These are phyloP conservation scores for Alternaria panax DNA, from an alignment of 2,329 filamentous ascomycete genomes.

Conservation along the genomic window DNA sequence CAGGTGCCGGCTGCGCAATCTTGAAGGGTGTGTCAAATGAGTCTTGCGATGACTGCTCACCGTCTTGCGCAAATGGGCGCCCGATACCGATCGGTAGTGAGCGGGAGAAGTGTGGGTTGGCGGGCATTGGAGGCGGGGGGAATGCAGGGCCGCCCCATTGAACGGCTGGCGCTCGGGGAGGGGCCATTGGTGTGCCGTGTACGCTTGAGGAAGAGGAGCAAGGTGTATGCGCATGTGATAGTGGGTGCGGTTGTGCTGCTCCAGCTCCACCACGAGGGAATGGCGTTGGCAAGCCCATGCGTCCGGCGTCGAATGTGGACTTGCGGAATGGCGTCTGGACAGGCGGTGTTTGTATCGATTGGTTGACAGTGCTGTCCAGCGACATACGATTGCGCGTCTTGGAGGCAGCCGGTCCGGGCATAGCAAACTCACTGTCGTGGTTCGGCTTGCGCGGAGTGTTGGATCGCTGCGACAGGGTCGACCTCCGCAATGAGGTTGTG, in stretches of 20 bases:
- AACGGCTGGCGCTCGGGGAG: constrained; percentile 41
- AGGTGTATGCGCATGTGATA: constrained; percentile 85
- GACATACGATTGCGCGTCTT: constrained; percentile 75
- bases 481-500: constrained; percentile 80
- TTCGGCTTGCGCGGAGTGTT: constrained; percentile 50
- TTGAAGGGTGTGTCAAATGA: constrained; percentile 82
- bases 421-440: constrained; percentile 59
- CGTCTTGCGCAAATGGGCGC: constrained; percentile 58
- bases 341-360: constrained; percentile 66
- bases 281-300: constrained; percentile 34
- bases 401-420: constrained; percentile 61
- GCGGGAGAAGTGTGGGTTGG: constrained; percentile 66
- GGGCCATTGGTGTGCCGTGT: constrained; percentile 61
- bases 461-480: constrained; percentile 81
- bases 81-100: constrained; percentile 74
- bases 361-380: constrained; percentile 76
- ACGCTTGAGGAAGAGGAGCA: constrained; percentile 84
- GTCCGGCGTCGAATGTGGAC: constrained; percentile 39
- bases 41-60: constrained; percentile 56
- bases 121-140: constrained; percentile 26
- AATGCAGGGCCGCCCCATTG: constrained; percentile 20
- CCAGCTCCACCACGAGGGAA: constrained; percentile 32
- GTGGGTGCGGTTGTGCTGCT: constrained; percentile 68
- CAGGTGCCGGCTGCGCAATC: constrained; percentile 72
- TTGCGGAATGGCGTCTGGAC: constrained; percentile 64